phyloP scores from a whole-genome alignment of 2,329 filamentous ascomycete genomes.

The Pyricularia grisea region DNA sequence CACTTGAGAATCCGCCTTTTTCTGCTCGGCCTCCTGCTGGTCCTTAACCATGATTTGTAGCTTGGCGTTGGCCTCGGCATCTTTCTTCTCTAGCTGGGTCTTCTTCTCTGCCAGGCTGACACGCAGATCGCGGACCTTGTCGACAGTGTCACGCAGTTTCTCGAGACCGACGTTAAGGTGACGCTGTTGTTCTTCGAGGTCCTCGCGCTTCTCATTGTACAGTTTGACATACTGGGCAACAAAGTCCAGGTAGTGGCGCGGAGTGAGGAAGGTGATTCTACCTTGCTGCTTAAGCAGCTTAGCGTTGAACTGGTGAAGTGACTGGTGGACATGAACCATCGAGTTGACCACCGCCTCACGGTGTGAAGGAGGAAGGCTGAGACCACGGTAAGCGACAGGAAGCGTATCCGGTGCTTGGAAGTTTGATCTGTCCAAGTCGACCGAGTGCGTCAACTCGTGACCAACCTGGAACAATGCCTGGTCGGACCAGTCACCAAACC shows the following conservation, averaged over 20 bases:
- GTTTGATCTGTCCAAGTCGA: conserved; percentile 83
- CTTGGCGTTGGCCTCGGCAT: conserved; percentile 94
- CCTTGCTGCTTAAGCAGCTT: conserved; percentile 87
- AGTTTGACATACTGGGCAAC: conserved; percentile 95
- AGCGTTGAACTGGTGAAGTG: conserved; percentile 78
- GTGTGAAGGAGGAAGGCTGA: conserved; percentile 78
- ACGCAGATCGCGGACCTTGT: conserved; percentile 90
- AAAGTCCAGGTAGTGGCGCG: conserved; percentile 95
- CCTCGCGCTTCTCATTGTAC: conserved; percentile 96
- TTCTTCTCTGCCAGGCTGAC: conserved; percentile 92
- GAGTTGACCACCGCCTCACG: conserved; percentile 90
- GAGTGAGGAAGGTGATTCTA: conserved; percentile 86
- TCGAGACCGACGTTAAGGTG: conserved; percentile 97
- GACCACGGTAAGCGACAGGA: conserved; percentile 81
- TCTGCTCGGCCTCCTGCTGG: conserved; percentile 86
- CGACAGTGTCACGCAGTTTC: conserved; percentile 91
- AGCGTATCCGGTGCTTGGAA: conserved; percentile 85
- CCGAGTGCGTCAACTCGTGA: conserved; percentile 88
- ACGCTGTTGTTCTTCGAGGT: conserved; percentile 95
- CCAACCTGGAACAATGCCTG: conserved; percentile 97
- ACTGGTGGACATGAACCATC: conserved; percentile 99
- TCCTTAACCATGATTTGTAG: conserved; percentile 94
- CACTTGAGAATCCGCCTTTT: conserved; percentile 79
- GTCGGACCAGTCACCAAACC: conserved; percentile 99
- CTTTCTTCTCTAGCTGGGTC: conserved; percentile 83